Conservation (phyloP, 441 rosid species). For the Mallotus repandus region DNA sequence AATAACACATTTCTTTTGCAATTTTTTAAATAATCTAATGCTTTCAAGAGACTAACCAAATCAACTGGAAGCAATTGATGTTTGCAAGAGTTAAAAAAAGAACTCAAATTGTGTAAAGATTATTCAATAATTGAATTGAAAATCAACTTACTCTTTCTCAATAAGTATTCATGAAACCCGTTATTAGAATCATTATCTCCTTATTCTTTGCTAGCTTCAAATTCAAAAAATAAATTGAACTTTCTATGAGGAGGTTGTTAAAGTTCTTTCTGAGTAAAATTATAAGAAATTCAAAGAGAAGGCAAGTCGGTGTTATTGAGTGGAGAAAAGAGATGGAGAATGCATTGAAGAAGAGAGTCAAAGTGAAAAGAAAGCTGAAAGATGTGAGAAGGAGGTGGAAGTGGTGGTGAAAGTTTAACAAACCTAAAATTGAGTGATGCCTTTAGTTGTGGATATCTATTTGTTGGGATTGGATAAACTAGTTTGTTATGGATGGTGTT, state of each 20-base stretch:
- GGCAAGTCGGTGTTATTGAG: constrained; percentile 33
- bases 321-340: constrained; percentile 63
- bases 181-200: constrained; percentile 10
- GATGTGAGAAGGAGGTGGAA: constrained; percentile 40
- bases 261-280: constrained; percentile 30
- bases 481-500: too few species aligned
- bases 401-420: constrained; percentile 56
- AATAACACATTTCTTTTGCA: constrained; percentile 67
- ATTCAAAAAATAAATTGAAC: constrained; percentile 30
- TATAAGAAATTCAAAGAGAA: constrained; percentile 39
- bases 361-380: constrained; percentile 52
- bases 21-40: constrained; percentile 53
- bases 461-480: constrained; percentile 42
- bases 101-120: constrained; percentile 47
- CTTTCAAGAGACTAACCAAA: constrained; percentile 60
- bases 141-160: constrained; percentile 46
- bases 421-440: constrained; percentile 63
- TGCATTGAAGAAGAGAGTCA: constrained; percentile 74
- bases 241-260: constrained; percentile 24
- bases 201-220: constrained; percentile 29
- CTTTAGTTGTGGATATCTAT: constrained; percentile 33
- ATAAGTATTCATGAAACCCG: constrained; percentile 48
- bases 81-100: constrained; percentile 49
- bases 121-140: constrained; percentile 47
- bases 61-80: constrained; percentile 56